phyloP scores from a whole-genome alignment of 2,329 filamentous ascomycete species.

The Alternaria triticimaculans region DNA sequence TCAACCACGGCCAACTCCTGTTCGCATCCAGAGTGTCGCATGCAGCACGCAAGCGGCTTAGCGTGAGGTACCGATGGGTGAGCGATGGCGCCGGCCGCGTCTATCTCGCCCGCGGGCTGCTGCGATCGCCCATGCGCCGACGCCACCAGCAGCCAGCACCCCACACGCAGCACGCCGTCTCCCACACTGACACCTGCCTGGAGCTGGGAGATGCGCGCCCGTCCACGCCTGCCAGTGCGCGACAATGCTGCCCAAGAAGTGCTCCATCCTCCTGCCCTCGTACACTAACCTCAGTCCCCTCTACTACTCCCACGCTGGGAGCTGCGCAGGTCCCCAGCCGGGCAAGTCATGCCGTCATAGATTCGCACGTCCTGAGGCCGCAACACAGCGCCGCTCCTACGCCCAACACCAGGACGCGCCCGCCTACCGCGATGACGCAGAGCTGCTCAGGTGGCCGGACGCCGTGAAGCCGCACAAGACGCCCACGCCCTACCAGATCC shows the following conservation, averaged over 20 bases:
- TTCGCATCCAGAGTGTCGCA: not conserved
- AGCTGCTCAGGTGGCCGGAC: slow-evolving; percentile 43
- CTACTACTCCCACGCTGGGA: slow-evolving; percentile 19
- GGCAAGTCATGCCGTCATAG: slow-evolving; percentile 50
- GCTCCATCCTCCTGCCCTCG: slow-evolving; percentile 20
- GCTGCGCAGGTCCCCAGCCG: slow-evolving; percentile 27
- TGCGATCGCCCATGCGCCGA: not conserved
- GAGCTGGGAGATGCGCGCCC: slow-evolving; percentile 29
- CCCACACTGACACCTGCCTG: slow-evolving; percentile 6
- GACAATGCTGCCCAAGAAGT: slow-evolving; percentile 49
- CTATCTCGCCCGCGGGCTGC: not conserved
- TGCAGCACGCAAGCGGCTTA: not conserved
- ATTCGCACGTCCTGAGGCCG: slow-evolving; percentile 34
- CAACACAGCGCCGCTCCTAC: slow-evolving; percentile 28
- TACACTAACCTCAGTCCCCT: slow-evolving; percentile 29
- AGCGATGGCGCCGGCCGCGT: not conserved
- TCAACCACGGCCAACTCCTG: not conserved
- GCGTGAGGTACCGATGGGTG: not conserved
- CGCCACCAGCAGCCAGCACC: slow-evolving; percentile 12
- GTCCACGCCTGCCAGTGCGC: slow-evolving; percentile 24
- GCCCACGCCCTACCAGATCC: slow-evolving; percentile 91
- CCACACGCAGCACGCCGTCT: slow-evolving; percentile 4
- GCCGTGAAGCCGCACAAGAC: slow-evolving; percentile 46
- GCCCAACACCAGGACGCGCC: slow-evolving; percentile 32
- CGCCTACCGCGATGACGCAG: slow-evolving; percentile 23